These are phyloP conservation scores for Kitagawia praeruptora DNA, from an alignment of 129 eudicot species.

Conservation along the genomic window DNA sequence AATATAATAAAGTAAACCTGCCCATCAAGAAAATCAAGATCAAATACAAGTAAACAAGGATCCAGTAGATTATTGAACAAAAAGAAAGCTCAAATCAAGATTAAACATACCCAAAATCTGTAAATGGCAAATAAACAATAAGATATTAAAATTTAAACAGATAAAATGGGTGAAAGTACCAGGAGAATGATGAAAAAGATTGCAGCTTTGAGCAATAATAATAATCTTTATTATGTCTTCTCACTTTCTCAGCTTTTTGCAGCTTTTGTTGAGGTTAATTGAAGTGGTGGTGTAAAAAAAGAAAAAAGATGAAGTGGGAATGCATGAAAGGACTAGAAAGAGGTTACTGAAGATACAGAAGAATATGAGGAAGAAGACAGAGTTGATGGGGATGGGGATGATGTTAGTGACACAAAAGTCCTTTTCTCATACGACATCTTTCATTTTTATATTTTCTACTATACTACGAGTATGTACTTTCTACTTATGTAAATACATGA, in stretches of 20 bases:
- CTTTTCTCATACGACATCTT: background rate
- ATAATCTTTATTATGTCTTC: background rate
- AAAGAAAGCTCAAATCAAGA: background rate
- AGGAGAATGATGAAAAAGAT: background rate
- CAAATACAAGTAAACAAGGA: background rate
- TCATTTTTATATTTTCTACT: background rate
- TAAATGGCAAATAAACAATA: background rate
- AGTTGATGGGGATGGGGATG: slow-evolving; percentile 1
- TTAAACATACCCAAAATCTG: background rate
- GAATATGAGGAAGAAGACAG: background rate
- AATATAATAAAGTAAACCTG: background rate
- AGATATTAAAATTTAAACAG: background rate
- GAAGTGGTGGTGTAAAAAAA: background rate
- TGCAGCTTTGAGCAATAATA: background rate
- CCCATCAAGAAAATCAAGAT: slow-evolving; percentile 3
- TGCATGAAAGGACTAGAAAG: background rate
- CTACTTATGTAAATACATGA: no score
- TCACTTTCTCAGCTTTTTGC: background rate
- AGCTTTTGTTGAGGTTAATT: background rate
- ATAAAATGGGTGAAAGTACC: background rate
- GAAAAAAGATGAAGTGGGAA: background rate
- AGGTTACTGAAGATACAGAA: background rate
- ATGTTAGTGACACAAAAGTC: background rate
- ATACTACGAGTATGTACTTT: background rate
- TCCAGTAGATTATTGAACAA: background rate